Base-by-base conservation (phyloP, 169 alveolate genomes). In the Plasmodium vivax region DNA sequence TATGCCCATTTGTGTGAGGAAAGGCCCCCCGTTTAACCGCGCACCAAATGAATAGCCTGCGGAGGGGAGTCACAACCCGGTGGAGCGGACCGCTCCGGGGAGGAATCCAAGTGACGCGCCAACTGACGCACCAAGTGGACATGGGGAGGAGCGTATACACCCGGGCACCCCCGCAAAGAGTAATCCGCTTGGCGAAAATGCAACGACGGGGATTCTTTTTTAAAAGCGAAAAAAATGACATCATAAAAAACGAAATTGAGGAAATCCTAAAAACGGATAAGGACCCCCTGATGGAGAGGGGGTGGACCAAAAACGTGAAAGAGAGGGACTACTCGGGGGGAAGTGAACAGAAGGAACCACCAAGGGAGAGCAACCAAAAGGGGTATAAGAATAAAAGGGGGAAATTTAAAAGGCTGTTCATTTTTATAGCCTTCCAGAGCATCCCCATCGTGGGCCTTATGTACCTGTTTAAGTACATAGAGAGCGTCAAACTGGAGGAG, bases 381-480 rank as follows among this genome's bases (percentile, higher is more conserved):
- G 68, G 54, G 62, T 74, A 32, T 27, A 51, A 6, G 81, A 16
- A 80, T 19, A 90, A 43, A 68, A 80, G 45, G 45, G 90, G 94
- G 36, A 90, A 90, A 32, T 80, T 80, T 14, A 90, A 90, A 68
- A 90, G 93, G 82, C 68, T 87, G 19, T 51, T 87, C 19, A 77
- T 87, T 47, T 87, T 87, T 87, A 77, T 87, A 51, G 56, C 85
- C 7, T 87, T 87, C 82, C 93, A 87, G 23, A 87, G 93, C 34
- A 77, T 87, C 19, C 93, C 93, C 23, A 87, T 87, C 38, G 82
- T 87, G 10, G 87, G 87, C 6, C 62, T 87, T 54, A 87, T 87
- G 93, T 87, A 87, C 32, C 41, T 87, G 16, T 87, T 87, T 87
- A 87, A 87, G 71, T 87, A 87, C 41, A 30, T 87, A 27, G 93